phyloP scores from a whole-genome alignment of 1,139 yeast genomes.

The Debaryomycetaceae sp. region DNA sequence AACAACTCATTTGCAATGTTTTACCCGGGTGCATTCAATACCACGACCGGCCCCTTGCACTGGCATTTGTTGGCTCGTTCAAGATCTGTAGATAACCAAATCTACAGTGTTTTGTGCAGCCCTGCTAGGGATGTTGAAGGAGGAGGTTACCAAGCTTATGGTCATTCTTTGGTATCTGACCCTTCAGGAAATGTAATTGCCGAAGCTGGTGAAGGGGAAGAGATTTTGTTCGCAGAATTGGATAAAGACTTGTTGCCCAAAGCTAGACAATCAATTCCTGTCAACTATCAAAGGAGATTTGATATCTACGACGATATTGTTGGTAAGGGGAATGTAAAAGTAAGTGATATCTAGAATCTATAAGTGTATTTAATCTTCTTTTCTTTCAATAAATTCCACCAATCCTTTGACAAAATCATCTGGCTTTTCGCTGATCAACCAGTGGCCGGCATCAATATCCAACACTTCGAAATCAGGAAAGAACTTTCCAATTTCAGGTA shows the following conservation, averaged over 20 bases:
- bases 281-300: conserved; percentile 21
- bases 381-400: conserved; percentile 54
- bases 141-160: conserved; percentile 65
- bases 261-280: conserved; percentile 22
- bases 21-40: conserved; percentile 86
- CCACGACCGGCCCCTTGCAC: conserved; percentile 82
- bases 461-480: conserved; percentile 76
- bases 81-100: conserved; percentile 79
- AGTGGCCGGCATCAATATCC: conserved; percentile 85
- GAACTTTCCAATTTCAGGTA: conserved; percentile 70
- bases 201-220: conserved; percentile 34
- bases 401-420: conserved; percentile 59
- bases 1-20: conserved; percentile 69
- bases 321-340: conserved; percentile 37
- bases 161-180: conserved; percentile 75
- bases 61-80: conserved; percentile 77
- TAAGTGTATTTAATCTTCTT: conserved; percentile 37
- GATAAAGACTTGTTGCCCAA: conserved; percentile 18
- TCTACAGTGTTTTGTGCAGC: conserved; percentile 62
- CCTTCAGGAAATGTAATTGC: conserved; percentile 82
- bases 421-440: conserved; percentile 85
- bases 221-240: conserved; percentile 22
- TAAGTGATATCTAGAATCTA: conserved; percentile 27
- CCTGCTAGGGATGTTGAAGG: conserved; percentile 62
- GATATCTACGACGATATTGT: conserved; percentile 22